Base-by-base conservation (phyloP, 1,284 basidiomycete genomes). In the Fomitopsis betulina region DNA sequence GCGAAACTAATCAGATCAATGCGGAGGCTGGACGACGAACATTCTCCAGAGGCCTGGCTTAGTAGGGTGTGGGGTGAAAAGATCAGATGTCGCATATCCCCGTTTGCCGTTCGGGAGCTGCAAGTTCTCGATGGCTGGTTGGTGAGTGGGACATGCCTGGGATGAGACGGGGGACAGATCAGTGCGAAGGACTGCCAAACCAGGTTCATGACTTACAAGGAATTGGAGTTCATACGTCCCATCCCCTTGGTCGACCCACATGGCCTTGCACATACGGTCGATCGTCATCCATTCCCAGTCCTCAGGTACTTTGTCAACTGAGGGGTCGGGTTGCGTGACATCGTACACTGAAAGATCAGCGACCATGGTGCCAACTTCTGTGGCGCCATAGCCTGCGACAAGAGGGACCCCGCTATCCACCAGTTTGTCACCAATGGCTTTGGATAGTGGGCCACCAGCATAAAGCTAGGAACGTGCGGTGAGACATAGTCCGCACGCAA, bases 61-160 rank as follows among this genome's bases (percentile, higher is more conserved):
- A 0, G 70, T 72, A 9, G 78, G 76, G 61, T 81, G 79, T 10
- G 72, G 74, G 2, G 67, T 58, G 21, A 76, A 67, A 17, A 81
- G 60, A 60, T 81, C 79, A 17, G 67, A 69, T 0, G 76, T 69
- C 6, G 64, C 63, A 54, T 67, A 72, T 2, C 62, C 70, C 35
- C 37, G 56, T 23, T 60, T 58, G 1, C 45, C 39, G 27, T 67
- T 68, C 9, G 65, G 23, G 1, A 47, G 25, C 5, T 47, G 59
- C 17, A 66, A 27, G 38, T 75, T 74, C 47, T 72, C 67, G 5
- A 72, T 47, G 0, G 63, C 57, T n/a, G 62, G 57, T 13, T 60
- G 62, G 23, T 67, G 58, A 8, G 54, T 62, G 12, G 62, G 59
- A 1, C 60, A 62, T 1, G 62, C 61, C 67, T 71, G 42, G 25